These are phyloP conservation scores for Citrullus amarus DNA, from an alignment of 306 rosid genomes.

Conservation along the genomic window DNA sequence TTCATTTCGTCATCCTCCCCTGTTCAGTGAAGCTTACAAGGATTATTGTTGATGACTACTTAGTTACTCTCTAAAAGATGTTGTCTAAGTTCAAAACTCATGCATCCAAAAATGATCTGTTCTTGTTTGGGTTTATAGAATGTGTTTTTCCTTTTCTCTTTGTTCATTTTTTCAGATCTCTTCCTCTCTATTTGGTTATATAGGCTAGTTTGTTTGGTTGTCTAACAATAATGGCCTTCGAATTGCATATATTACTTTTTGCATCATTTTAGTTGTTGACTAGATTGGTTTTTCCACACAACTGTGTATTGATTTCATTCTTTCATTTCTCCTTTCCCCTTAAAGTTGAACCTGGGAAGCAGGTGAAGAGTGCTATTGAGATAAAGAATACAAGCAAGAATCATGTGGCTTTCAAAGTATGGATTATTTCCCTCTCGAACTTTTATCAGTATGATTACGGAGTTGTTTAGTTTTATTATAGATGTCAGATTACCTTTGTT, in stretches of 20 bases:
- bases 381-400: conserved; percentile 71
- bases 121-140: background rate
- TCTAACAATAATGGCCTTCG: background rate
- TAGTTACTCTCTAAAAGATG: background rate
- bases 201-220: background rate
- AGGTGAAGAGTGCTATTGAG: conserved; percentile 71
- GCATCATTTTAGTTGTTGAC: background rate
- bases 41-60: background rate
- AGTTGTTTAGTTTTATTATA: background rate
- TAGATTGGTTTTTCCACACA: background rate
- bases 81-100: background rate
- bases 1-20: background rate
- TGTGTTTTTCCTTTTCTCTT: background rate
- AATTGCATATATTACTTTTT: background rate
- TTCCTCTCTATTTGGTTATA: background rate
- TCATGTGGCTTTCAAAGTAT: conserved; percentile 82
- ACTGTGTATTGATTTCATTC: conserved; percentile 8
- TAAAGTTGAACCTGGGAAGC: conserved; percentile 89
- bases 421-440: conserved; percentile 8
- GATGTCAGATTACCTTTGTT: background rate
- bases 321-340: conserved; percentile 13
- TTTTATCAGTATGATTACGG: background rate
- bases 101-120: background rate
- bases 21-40: background rate
- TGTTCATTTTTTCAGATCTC: background rate